phyloP scores from a whole-genome alignment of 2,329 filamentous ascomycete species.

The Elsinoe ampelina region DNA sequence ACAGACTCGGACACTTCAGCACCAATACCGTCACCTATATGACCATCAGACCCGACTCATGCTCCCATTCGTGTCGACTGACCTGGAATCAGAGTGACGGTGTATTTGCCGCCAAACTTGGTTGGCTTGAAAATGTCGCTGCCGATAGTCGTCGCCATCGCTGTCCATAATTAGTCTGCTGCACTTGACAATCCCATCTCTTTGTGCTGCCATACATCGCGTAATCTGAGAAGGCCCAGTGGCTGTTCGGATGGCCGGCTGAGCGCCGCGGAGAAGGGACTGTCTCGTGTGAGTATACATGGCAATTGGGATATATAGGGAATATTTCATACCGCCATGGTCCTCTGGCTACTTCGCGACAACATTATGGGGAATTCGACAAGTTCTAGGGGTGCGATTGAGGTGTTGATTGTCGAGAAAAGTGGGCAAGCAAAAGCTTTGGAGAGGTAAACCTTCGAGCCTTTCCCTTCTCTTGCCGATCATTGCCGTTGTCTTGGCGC shows the following conservation, averaged over 20 bases:
- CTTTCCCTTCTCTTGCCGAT: neutral
- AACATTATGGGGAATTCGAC: constrained; percentile 28
- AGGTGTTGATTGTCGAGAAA: constrained; percentile 11
- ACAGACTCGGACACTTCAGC: constrained; percentile 96
- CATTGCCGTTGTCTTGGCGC: constrained; percentile 1
- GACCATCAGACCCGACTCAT: constrained; percentile 7
- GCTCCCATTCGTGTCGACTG: constrained; percentile 24
- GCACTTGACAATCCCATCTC: constrained; percentile 17
- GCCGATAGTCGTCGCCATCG: constrained; percentile 67
- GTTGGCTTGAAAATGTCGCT: constrained; percentile 98
- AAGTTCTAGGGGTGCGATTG: constrained; percentile 14
- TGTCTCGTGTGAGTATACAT: constrained; percentile 24
- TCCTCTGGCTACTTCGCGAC: constrained; percentile 32
- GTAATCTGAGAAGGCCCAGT: constrained; percentile 43
- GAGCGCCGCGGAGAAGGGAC: constrained; percentile 49
- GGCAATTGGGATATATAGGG: constrained; percentile 21
- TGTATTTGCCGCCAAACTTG: constrained; percentile 99
- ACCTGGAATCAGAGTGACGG: constrained; percentile 94
- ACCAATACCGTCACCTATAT: constrained; percentile 79
- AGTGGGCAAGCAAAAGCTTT: constrained; percentile 18
- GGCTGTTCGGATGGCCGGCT: constrained; percentile 37
- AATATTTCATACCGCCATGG: constrained; percentile 19
- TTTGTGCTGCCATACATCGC: constrained; percentile 40
- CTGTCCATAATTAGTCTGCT: constrained; percentile 25
- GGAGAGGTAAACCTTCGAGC: constrained; percentile 8